Evolutionary conservation across 805 yeast genomes (phyloP), one percentile per base, ranked within the genome.

Genomic region (Brettanomyces anomalus): DNA sequence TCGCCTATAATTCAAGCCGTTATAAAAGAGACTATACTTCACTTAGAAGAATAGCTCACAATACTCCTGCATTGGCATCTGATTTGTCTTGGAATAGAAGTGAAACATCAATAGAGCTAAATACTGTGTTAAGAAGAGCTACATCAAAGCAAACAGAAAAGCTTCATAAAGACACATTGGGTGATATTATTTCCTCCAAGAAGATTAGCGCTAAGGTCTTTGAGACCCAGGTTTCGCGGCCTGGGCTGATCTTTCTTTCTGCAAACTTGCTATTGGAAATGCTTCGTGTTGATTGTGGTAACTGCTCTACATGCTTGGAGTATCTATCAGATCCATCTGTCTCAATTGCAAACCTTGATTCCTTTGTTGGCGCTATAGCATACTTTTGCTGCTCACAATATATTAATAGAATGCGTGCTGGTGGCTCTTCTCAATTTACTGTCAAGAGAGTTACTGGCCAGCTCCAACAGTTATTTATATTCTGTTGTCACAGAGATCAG

Each of bases 21-120:
- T 72, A 77, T 14, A 62, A 64, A 43, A 62, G 64, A n/a, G 71
- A 74, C 53, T 58, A 62, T 36, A 51, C 51, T 0, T 75, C 76
- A 21, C 68, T 90, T 35, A 68, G 73, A 51, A 67, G 79, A 42
- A 83, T 93, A 50, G 97, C 98, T 1, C 76, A 82, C 57, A 84
- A 75, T 55, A 74, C 97, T 4, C 96, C 96, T 2, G 87, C 95
- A 2, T 69, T 88, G 41, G 95, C 95, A 0, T 80, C 93, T 2
- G 94, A 85, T 52, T 66, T 72, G 15, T 79, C 89, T 3, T 77
- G 88, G 63, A 79, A 82, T 56, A 79, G 88, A 55, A 81, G 90
- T 11, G 98, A 93, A 58, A 86, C 95, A 16, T 86, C 96, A 3
- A 71, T 93, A 48, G 97, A 93, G 54, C 72, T 93, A 68, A 93